Evolutionary conservation across 352 stramenopile species (phyloP).

Genomic region (Detonula confervacea): DNA sequence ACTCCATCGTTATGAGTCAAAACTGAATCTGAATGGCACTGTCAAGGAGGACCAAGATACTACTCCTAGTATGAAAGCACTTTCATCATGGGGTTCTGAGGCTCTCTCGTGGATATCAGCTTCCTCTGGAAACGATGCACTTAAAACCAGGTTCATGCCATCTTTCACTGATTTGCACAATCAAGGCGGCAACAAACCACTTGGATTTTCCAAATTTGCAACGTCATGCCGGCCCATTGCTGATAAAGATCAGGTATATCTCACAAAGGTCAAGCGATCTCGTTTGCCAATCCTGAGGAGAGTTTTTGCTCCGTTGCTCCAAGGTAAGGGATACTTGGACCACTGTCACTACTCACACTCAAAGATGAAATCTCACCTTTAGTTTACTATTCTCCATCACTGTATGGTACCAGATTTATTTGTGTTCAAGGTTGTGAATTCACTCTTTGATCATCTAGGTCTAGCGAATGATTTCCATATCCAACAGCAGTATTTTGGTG

Average conservation of each 20-base stretch:
- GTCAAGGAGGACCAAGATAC: constrained; percentile 29
- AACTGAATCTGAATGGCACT: constrained; percentile 15
- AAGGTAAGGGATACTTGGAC: constrained; percentile 38
- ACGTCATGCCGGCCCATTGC: constrained; percentile 39
- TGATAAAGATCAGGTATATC: constrained; percentile 52
- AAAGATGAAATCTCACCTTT: constrained; percentile 3
- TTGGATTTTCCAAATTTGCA: constrained; percentile 59
- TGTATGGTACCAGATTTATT: constrained; percentile 70
- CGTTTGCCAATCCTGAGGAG: constrained; percentile 62
- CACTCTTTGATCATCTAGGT: constrained; percentile 66
- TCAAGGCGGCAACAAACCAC: constrained; percentile 26
- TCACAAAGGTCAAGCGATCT: constrained; percentile 67
- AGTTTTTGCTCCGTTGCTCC: constrained; percentile 72
- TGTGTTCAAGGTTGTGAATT: constrained; percentile 70
- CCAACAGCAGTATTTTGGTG: constrained; percentile 76
- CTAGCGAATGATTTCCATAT: constrained; percentile 62
- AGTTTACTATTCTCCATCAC: background rate
- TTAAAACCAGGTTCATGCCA: constrained; percentile 20
- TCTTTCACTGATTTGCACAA: constrained; percentile 15
- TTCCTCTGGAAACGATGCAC: constrained; percentile 24
- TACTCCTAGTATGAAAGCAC: constrained; percentile 6
- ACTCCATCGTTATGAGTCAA: constrained; percentile 68
- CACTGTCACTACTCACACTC: background rate
- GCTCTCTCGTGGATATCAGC: constrained; percentile 63
- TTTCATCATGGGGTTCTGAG: constrained; percentile 61